A percentile compares a stretch with the other conserved stretches of the same genome.
Conservation (phyloP, 371 early-diverging fungal genomes). For the Syncephalastrum monosporum region DNA sequence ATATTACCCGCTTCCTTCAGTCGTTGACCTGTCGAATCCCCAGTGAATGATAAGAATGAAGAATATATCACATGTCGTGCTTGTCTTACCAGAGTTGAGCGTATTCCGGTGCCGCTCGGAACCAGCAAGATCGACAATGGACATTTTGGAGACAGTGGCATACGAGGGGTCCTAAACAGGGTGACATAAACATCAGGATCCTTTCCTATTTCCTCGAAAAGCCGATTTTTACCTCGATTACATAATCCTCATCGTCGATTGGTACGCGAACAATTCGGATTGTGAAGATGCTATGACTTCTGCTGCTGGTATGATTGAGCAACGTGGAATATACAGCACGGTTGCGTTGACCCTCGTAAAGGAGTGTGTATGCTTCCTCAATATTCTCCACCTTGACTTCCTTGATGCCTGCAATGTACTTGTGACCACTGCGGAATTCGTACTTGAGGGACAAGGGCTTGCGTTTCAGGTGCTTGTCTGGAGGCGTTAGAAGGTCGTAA, state of each 20-base stretch:
- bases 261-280: conserved; percentile 62
- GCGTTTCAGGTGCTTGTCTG: conserved; percentile 31
- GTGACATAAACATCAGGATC: neutral
- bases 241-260: conserved; percentile 48
- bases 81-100: conserved; percentile 70
- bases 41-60: neutral
- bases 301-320: conserved; percentile 60
- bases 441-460: conserved; percentile 59
- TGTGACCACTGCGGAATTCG: conserved; percentile 53
- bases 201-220: neutral
- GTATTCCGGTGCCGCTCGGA: conserved; percentile 89
- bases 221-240: conserved; percentile 38
- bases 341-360: conserved; percentile 61
- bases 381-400: conserved; percentile 60
- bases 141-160: conserved; percentile 59
- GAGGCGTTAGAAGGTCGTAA: conserved; percentile 73
- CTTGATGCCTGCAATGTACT: conserved; percentile 54
- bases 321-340: conserved; percentile 65
- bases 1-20: conserved; percentile 93
- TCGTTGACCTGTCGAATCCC: conserved; percentile 56
- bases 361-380: conserved; percentile 63
- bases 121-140: conserved; percentile 97
- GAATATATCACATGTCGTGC: neutral
- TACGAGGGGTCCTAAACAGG: conserved; percentile 40
- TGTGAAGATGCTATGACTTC: conserved; percentile 75